These are phyloP conservation scores for Arabidopsis arenosa DNA, from an alignment of 345 rosid genomes.

Conservation along the genomic window DNA sequence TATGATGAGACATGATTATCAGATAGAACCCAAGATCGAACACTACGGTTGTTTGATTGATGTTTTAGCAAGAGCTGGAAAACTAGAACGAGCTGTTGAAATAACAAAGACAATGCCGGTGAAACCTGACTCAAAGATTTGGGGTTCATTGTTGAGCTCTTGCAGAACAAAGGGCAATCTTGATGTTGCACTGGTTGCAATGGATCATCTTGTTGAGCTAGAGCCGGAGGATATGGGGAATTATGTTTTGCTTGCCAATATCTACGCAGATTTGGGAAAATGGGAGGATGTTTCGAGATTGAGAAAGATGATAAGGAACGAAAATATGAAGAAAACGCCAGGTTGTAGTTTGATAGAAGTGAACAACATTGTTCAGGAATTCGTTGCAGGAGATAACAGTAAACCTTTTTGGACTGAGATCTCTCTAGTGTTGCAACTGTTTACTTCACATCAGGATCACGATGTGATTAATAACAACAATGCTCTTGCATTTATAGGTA, in stretches of 20 bases:
- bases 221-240: conserved; percentile 69
- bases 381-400: conserved; percentile 55
- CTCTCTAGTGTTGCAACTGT: conserved; percentile 48
- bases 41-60: conserved; percentile 63
- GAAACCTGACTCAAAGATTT: conserved; percentile 58
- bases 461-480: not conserved
- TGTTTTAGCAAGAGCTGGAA: conserved; percentile 57
- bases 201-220: conserved; percentile 55
- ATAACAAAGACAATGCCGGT: conserved; percentile 53
- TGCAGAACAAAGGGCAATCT: conserved; percentile 53
- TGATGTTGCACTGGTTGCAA: conserved; percentile 51
- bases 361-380: conserved; percentile 59
- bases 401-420: conserved; percentile 56
- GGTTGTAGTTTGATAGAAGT: conserved; percentile 65
- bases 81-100: conserved; percentile 46
- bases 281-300: conserved; percentile 55
- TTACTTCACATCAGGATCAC: conserved; percentile 41
- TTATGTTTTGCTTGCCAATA: conserved; percentile 59
- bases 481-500: not conserved
- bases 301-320: conserved; percentile 53
- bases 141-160: conserved; percentile 61
- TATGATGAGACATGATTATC: conserved; percentile 50
- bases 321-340: conserved; percentile 57
- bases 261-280: conserved; percentile 62
- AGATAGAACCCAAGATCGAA: conserved; percentile 55